Conservation (phyloP, 441 rosid genomes). For the Gossypium trilobum region DNA sequence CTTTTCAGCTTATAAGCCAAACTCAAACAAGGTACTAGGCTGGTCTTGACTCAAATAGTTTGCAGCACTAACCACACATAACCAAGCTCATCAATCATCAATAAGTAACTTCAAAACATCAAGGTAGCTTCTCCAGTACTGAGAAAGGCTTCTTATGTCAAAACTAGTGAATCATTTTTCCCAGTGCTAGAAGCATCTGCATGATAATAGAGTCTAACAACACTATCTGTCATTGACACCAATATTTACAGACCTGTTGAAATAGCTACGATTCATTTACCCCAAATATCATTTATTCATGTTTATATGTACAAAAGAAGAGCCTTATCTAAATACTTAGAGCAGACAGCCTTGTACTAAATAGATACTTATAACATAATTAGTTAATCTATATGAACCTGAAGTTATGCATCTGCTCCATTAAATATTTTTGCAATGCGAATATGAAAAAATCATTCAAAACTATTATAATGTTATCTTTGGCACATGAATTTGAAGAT, state of each 20-base stretch:
- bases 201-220: not conserved
- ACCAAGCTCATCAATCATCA: not conserved
- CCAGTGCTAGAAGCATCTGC: not conserved
- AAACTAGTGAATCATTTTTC: not conserved
- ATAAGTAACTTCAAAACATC: not conserved
- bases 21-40: not conserved
- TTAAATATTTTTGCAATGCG: not conserved
- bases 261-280: slow-evolving; percentile 1
- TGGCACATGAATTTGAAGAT: not conserved
- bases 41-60: not conserved
- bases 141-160: not conserved
- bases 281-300: not conserved
- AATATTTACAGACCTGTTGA: not conserved
- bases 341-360: not conserved
- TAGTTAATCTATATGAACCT: not conserved
- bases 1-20: not conserved
- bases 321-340: not conserved
- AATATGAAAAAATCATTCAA: not conserved
- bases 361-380: not conserved
- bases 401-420: not conserved
- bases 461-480: not conserved
- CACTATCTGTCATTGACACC: not conserved
- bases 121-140: not conserved
- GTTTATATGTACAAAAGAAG: not conserved
- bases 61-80: not conserved